A percentile compares a stretch with the other conserved stretches of the same genome.
phyloP scores from a whole-genome alignment of 495 filamentous ascomycete genomes.

The Podospora bellae-mahoneyi region DNA sequence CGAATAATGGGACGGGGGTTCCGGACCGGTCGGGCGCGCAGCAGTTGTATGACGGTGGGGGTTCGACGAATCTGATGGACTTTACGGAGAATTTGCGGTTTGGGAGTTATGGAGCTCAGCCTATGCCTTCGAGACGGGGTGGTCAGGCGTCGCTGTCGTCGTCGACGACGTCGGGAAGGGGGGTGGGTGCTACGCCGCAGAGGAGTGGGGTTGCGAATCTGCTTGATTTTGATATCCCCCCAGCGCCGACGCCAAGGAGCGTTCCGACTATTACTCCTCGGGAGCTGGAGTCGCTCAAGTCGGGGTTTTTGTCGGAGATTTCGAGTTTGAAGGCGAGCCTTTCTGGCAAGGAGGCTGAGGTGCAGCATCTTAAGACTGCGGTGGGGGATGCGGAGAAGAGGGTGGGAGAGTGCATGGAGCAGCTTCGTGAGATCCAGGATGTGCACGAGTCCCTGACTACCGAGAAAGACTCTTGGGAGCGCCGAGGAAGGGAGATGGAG shows the following conservation, averaged over 20 bases:
- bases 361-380: conserved; percentile 75
- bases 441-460: conserved; percentile 64
- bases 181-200: conserved; percentile 36
- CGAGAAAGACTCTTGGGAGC: conserved; percentile 82
- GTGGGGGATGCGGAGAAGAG: conserved; percentile 85
- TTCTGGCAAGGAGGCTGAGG: conserved; percentile 86
- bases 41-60: conserved; percentile 12
- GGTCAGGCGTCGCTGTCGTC: conserved; percentile 25
- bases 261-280: conserved; percentile 87
- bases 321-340: conserved; percentile 84
- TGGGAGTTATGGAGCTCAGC: conserved; percentile 33
- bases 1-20: conserved; percentile 20
- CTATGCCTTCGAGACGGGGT: conserved; percentile 29
- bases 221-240: conserved; percentile 90
- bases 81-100: conserved; percentile 74
- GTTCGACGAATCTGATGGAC: conserved; percentile 65
- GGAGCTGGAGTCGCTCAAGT: conserved; percentile 89
- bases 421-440: conserved; percentile 68
- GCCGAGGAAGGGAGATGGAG: conserved; percentile 80
- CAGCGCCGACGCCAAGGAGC: conserved; percentile 83
- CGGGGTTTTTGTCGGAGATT: conserved; percentile 81
- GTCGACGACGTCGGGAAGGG: conserved; percentile 21
- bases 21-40: conserved; percentile 30
- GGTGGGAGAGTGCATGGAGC: conserved; percentile 80
- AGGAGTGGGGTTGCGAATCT: conserved; percentile 45